phyloP scores from a whole-genome alignment of 305 asterid genomes.

The Galium porrigens region DNA sequence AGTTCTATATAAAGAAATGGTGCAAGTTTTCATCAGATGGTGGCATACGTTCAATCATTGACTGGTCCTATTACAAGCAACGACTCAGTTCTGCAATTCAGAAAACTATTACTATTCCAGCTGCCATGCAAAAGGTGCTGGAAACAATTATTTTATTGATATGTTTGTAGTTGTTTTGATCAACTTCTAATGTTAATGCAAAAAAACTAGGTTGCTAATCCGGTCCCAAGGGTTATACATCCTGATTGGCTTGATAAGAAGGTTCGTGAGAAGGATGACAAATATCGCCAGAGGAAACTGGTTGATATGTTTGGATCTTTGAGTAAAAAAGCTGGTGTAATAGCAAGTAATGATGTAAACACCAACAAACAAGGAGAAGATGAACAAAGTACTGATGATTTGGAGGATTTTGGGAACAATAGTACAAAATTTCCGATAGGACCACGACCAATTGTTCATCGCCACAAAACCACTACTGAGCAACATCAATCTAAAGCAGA shows the following conservation, averaged over 20 bases:
- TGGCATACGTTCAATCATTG: conserved; percentile 91
- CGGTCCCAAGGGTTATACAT: conserved; percentile 96
- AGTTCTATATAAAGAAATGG: conserved; percentile 84
- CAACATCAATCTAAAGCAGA: conserved; percentile 27
- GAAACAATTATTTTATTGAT: neutral
- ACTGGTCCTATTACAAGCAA: conserved; percentile 97
- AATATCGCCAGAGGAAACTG: conserved; percentile 80
- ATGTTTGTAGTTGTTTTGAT: conserved; percentile 10
- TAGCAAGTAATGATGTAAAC: conserved; percentile 22
- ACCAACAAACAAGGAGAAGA: conserved; percentile 26
- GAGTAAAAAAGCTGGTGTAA: conserved; percentile 32
- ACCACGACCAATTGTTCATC: conserved; percentile 60
- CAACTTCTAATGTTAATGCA: conserved; percentile 23
- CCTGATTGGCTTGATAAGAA: conserved; percentile 99
- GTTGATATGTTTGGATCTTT: conserved; percentile 56
- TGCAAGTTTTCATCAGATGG: conserved; percentile 86
- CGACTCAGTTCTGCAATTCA: conserved; percentile 89
- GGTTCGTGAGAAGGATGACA: conserved; percentile 96
- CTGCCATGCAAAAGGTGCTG: conserved; percentile 96
- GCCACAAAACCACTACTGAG: conserved; percentile 33
- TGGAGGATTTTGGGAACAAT: conserved; percentile 65
- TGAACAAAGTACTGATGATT: conserved; percentile 41
- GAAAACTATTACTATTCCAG: conserved; percentile 90
- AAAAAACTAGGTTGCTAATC: conserved; percentile 66
- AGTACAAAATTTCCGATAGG: conserved; percentile 31